Conservation (phyloP, 108 stramenopile species). For the Cafeteria roenbergensis region DNA sequence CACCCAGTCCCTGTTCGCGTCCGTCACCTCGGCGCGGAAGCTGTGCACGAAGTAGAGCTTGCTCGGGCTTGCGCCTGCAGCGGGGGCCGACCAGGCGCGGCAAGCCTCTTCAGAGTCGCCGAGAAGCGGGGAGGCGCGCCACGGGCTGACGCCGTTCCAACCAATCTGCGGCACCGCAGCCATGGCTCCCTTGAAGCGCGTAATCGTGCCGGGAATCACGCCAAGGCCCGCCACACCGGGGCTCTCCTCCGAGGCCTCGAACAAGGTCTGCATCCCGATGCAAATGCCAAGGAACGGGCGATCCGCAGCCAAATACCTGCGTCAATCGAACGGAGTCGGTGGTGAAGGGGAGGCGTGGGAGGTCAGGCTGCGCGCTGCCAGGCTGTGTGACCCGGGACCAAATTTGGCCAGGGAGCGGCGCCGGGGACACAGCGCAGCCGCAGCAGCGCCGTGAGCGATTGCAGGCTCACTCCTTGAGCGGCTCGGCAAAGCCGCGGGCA, state of each 20-base stretch:
- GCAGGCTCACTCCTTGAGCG: constrained; percentile 65
- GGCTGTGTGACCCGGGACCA: too few species aligned
- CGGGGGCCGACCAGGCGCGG: too few species aligned
- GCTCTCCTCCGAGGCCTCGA: constrained; percentile 74
- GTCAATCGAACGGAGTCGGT: too few species aligned
- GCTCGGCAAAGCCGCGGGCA: constrained; percentile 56
- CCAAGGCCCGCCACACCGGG: constrained; percentile 66
- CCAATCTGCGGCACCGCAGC: constrained; percentile 97
- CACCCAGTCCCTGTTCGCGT: constrained; percentile 67
- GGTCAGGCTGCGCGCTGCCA: too few species aligned
- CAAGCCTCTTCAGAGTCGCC: constrained; percentile 38
- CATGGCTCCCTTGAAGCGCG: constrained; percentile 53
- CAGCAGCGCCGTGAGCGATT: too few species aligned
- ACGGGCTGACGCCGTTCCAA: constrained; percentile 80
- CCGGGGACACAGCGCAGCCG: too few species aligned
- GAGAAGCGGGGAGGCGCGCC: constrained; percentile 58
- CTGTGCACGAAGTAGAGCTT: constrained; percentile 88
- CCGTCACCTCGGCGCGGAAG: constrained; percentile 64
- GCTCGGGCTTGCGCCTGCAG: too few species aligned
- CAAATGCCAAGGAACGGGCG: constrained; percentile 91
- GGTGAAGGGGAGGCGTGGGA: too few species aligned
- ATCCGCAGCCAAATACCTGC: constrained; percentile 27
- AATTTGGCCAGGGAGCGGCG: too few species aligned
- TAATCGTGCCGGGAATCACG: constrained; percentile 73
- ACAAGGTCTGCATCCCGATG: constrained; percentile 94